These are phyloP conservation scores for Parascedosporium putredinis DNA, from an alignment of 2,329 filamentous ascomycete species.

Conservation along the genomic window DNA sequence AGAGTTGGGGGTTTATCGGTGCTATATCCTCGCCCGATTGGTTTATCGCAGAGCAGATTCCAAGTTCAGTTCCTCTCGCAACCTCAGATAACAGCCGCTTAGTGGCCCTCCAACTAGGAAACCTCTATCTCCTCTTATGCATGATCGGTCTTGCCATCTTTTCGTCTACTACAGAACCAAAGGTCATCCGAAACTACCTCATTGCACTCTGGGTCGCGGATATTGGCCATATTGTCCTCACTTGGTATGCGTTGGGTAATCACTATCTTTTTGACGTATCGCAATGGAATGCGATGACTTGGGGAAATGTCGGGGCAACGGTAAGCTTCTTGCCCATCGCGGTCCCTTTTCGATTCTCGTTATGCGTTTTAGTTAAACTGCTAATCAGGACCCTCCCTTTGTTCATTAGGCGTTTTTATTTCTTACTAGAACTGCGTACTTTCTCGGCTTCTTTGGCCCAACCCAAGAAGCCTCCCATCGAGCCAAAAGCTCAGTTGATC, in stretches of 20 bases:
- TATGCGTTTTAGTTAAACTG: conserved; percentile 1
- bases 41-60: conserved; percentile 55
- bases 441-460: conserved; percentile 49
- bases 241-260: conserved; percentile 46
- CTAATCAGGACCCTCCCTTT: neutral
- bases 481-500: conserved; percentile 5
- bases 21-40: conserved; percentile 45
- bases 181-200: conserved; percentile 57
- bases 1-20: conserved; percentile 51
- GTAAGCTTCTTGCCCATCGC: conserved; percentile 26
- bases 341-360: neutral
- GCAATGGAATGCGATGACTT: conserved; percentile 60
- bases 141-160: conserved; percentile 55
- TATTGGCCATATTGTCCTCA: conserved; percentile 56
- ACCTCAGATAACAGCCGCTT: conserved; percentile 38
- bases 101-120: conserved; percentile 59
- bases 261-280: conserved; percentile 40
- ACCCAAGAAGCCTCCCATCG: conserved; percentile 17
- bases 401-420: conserved; percentile 39
- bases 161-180: conserved; percentile 52
- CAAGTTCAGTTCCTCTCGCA: conserved; percentile 23
- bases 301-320: conserved; percentile 61
- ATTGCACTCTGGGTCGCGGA: conserved; percentile 56
- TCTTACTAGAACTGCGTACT: conserved; percentile 43
- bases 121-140: conserved; percentile 56